phyloP scores from a whole-genome alignment of 331 rosid species.

The Acacia pycnantha region DNA sequence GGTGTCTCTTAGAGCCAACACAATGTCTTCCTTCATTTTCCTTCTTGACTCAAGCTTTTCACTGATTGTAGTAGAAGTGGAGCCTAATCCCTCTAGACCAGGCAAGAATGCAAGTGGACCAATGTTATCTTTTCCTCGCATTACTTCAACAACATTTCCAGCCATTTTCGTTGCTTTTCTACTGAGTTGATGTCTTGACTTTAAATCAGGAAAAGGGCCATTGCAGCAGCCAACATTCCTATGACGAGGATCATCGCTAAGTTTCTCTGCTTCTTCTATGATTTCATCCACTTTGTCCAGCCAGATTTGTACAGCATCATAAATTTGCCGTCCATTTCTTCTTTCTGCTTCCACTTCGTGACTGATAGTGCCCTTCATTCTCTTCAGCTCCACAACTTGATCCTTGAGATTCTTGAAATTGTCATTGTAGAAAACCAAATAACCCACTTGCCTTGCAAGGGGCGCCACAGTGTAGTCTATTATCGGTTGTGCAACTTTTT shows the following conservation, averaged over 20 bases:
- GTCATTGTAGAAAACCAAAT: neutral
- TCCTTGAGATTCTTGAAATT: neutral
- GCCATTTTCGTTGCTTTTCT: neutral
- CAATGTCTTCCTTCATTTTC: neutral
- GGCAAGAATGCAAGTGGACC: neutral
- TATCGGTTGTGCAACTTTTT: neutral
- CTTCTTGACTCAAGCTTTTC: slow-evolving; percentile 24
- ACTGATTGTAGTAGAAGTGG: neutral
- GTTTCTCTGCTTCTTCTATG: neutral
- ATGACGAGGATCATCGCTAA: neutral
- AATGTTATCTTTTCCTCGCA: neutral
- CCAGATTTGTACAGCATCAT: neutral
- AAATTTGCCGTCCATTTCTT: neutral
- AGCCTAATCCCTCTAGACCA: neutral
- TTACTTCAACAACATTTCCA: neutral
- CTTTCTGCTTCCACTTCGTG: neutral
- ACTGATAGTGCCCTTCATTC: neutral
- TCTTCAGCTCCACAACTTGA: neutral
- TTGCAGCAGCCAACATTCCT: neutral
- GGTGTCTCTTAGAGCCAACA: slow-evolving; percentile 1
- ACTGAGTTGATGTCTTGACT: neutral
- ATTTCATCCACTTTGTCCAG: neutral
- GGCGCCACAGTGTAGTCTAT: neutral
- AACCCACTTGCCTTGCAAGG: neutral
- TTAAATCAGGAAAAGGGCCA: neutral